Base-by-base conservation (phyloP, 1,284 basidiomycete genomes). In the Ceratobasidium sp. region DNA sequence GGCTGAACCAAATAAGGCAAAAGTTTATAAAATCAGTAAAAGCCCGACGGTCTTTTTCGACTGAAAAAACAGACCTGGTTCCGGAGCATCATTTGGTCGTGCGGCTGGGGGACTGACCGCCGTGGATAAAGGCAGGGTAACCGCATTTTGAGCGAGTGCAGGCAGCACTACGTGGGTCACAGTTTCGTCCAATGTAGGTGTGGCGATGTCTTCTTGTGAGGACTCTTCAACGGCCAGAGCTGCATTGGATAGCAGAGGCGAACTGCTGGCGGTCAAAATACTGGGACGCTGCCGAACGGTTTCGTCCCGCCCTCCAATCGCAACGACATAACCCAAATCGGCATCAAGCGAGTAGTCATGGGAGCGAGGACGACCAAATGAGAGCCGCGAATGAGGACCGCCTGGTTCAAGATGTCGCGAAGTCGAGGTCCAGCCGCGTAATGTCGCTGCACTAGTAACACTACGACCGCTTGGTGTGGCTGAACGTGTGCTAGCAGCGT, bases 401-500 rank as follows among this genome's bases (percentile, higher is more conserved):
- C 68, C 56, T 8, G 51, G 56, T 47, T 28, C 45, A 31, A 54
- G 45, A 26, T 61, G 35, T 15, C 51, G 45, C 31, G 56, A 61
- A 28, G 31, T 61, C 2, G 37, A 45, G 13, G 23, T 20, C 68
- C 56, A 60, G 20, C 33, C 37, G n/a, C 68, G 68, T 26, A 73
- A 35, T 1, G 68, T 73, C 10, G 56, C 68, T 17, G 56, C 56
- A 42, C 68, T 73, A 8, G 68, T 61, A 1, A 61, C 68, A 28
- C 68, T 73, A 11, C 56, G 54, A 35, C 68, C 28, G 56, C 68
- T 73, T 7, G 68, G 68, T 33, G 68, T 73, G 10, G 26, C 68
- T 7, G 68, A 73, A 20, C 68, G 35, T 8, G 56, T 31, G 28
- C 68, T 73, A 1, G 42, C 8, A 5, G 68, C 56, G 28, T 73